These are phyloP conservation scores for Lactuca saligna DNA, from an alignment of 129 eudicot genomes.

Conservation along the genomic window DNA sequence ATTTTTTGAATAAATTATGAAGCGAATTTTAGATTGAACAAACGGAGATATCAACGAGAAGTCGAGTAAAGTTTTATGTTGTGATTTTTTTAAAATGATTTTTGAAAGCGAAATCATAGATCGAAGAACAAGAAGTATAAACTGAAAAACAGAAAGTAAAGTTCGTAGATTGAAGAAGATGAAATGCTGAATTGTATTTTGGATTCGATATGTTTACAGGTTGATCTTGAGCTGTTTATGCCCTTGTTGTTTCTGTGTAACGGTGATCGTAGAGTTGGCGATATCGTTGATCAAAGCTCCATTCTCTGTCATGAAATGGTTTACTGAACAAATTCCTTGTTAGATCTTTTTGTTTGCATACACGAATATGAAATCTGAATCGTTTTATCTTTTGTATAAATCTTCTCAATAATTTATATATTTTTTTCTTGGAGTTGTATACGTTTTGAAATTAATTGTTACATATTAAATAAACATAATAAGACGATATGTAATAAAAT, in stretches of 20 bases:
- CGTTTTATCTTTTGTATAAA: background rate
- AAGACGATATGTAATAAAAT: no score
- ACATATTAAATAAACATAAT: no score
- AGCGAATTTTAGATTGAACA: background rate
- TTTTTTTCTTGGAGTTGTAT: no score
- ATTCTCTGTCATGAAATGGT: constrained; percentile 67
- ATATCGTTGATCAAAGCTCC: constrained; percentile 67
- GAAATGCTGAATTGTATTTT: background rate
- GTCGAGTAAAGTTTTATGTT: background rate
- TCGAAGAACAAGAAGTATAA: background rate
- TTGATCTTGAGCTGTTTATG: constrained; percentile 61
- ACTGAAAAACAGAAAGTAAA: no score
- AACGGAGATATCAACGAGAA: background rate
- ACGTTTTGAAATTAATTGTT: no score
- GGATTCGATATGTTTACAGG: constrained; percentile 31
- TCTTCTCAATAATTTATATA: background rate
- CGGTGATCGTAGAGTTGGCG: constrained; percentile 64
- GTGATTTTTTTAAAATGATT: background rate
- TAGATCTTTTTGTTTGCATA: constrained; percentile 9
- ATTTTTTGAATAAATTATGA: background rate
- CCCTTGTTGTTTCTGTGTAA: constrained; percentile 77
- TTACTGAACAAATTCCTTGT: constrained; percentile 68
- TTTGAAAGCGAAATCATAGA: background rate
- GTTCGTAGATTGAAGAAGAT: background rate
- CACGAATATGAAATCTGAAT: background rate